phyloP scores from a whole-genome alignment of 2,329 filamentous ascomycete genomes.

The Coniosporium uncinatum region DNA sequence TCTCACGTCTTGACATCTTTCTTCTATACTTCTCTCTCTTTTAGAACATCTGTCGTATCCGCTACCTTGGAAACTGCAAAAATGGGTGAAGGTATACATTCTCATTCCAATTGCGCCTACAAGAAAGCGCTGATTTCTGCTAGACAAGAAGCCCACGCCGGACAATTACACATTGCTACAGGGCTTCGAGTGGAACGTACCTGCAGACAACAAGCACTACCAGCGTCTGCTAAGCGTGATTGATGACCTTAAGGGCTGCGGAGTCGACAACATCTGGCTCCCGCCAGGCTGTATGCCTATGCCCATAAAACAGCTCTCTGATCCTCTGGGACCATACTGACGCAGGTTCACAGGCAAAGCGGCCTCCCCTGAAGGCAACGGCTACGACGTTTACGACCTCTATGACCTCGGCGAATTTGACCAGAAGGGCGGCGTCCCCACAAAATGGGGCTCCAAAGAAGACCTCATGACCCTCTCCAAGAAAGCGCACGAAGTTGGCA shows the following conservation, averaged over 20 bases:
- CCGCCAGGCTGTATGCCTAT: constrained; percentile 68
- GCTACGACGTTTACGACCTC: constrained; percentile 58
- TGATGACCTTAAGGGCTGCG: constrained; percentile 49
- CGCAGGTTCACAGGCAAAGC: no score
- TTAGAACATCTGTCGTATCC: no score
- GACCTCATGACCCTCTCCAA: constrained; percentile 50
- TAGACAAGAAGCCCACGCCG: constrained; percentile 11
- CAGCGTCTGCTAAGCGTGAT: constrained; percentile 46
- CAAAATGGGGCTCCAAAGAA: constrained; percentile 64
- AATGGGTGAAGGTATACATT: no score
- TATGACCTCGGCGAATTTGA: constrained; percentile 70
- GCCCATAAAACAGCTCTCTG: no score
- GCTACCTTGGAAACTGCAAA: no score
- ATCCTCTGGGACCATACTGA: no score
- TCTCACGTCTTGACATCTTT: no score
- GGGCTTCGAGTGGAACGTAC: constrained; percentile 69
- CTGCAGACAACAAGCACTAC: constrained; percentile 56
- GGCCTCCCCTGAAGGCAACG: constrained; percentile 54
- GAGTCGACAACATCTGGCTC: constrained; percentile 60
- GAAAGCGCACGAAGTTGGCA: constrained; percentile 43
- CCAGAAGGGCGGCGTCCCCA: constrained; percentile 56
- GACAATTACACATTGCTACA: constrained; percentile 57
- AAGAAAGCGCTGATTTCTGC: no score
- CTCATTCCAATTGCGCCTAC: no score
- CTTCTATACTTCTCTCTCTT: no score